These are phyloP conservation scores for Leccinum colubrinum DNA, from an alignment of 1,284 basidiomycete genomes.

Conservation along the genomic window DNA sequence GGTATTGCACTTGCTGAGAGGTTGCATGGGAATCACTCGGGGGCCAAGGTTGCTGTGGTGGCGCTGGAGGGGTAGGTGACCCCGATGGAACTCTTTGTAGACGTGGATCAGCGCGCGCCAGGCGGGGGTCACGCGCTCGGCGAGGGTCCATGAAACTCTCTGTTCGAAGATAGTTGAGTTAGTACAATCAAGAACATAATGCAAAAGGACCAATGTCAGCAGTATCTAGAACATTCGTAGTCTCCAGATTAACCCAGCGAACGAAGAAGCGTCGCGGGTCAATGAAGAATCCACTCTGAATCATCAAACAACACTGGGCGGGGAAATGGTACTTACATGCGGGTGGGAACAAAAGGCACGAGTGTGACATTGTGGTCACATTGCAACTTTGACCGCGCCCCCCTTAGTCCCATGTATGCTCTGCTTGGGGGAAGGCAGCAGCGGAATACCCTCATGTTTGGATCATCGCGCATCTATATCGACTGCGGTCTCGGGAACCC, in stretches of 20 bases:
- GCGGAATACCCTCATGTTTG: conserved; percentile 51
- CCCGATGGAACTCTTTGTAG: conserved; percentile 51
- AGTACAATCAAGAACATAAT: not conserved
- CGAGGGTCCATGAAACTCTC: conserved; percentile 66
- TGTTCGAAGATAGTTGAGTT: conserved; percentile 14
- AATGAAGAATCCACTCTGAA: conserved; percentile 85
- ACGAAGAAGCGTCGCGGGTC: conserved; percentile 44
- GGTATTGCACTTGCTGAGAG: conserved; percentile 21
- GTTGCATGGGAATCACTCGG: conserved; percentile 16
- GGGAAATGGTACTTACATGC: conserved; percentile 16
- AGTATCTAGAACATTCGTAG: conserved; percentile 85
- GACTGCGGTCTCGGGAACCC: conserved; percentile 46
- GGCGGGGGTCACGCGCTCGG: conserved; percentile 73
- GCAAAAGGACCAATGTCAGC: conserved; percentile 49
- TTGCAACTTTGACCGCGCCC: conserved; percentile 35
- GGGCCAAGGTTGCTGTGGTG: conserved; percentile 36
- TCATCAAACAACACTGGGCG: conserved; percentile 50
- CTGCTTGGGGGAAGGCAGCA: conserved; percentile 41
- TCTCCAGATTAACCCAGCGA: conserved; percentile 68
- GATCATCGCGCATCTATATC: conserved; percentile 50
- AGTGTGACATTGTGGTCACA: conserved; percentile 25
- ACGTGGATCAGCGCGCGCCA: conserved; percentile 66
- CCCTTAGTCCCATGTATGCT: conserved; percentile 60
- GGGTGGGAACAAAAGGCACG: conserved; percentile 1
- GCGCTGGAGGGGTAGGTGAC: conserved; percentile 40